These are phyloP conservation scores for Wallemia ichthyophaga DNA, from an alignment of 1,284 basidiomycete species.

Conservation along the genomic window DNA sequence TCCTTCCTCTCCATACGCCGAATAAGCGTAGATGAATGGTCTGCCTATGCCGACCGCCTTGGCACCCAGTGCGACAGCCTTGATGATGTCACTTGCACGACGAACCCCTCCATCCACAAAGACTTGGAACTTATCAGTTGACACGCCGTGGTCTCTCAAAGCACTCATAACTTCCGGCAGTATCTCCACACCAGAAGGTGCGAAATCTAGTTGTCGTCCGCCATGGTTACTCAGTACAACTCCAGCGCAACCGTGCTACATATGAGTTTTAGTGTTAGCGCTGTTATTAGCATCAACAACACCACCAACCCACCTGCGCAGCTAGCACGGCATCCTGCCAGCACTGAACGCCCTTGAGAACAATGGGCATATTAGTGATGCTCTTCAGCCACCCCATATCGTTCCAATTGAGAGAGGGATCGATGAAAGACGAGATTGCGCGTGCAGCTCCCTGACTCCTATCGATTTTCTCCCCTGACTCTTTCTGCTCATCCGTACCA, in stretches of 20 bases:
- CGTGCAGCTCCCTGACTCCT: slow-evolving; percentile 69
- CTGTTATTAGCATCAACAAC: too few relatives aligned
- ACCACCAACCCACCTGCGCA: slow-evolving; percentile 55
- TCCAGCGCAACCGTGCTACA: slow-evolving; percentile 11
- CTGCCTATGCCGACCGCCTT: slow-evolving; percentile 40
- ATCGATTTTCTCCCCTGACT: slow-evolving; percentile 30
- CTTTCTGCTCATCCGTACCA: slow-evolving; percentile 32
- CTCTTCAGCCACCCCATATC: slow-evolving; percentile 65
- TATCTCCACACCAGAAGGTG: slow-evolving; percentile 65
- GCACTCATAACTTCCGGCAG: slow-evolving; percentile 57
- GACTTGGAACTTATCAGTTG: slow-evolving; percentile 67
- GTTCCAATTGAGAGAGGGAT: slow-evolving; percentile 57
- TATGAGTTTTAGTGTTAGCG: too few relatives aligned
- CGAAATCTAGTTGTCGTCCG: slow-evolving; percentile 69
- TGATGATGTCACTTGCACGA: slow-evolving; percentile 39
- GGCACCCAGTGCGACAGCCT: slow-evolving; percentile 71
- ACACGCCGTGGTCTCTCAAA: slow-evolving; percentile 23
- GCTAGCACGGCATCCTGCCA: slow-evolving; percentile 82
- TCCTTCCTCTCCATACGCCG: slow-evolving; percentile 50
- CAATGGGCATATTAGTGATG: slow-evolving; percentile 71
- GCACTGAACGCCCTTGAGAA: slow-evolving; percentile 72
- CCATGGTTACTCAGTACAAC: slow-evolving; percentile 43
- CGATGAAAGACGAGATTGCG: slow-evolving; percentile 88
- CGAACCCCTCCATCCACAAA: slow-evolving; percentile 45
- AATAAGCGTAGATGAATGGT: slow-evolving; percentile 69